These are phyloP conservation scores for Verticillium albo-atrum DNA, from an alignment of 2,329 filamentous ascomycete genomes.

Conservation along the genomic window DNA sequence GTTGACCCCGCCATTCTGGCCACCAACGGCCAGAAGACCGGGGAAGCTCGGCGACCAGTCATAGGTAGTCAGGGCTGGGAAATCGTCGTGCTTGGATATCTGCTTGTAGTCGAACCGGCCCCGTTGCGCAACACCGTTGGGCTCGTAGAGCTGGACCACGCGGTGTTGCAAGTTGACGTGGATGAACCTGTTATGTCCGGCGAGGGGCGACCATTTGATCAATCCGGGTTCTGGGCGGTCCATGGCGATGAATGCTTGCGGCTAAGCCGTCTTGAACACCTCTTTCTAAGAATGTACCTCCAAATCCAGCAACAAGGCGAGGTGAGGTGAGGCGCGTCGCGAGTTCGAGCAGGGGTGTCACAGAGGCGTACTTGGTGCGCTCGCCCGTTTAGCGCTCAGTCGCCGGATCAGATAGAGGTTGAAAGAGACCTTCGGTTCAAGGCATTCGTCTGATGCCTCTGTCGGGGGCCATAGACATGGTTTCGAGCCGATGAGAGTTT, in stretches of 20 bases:
- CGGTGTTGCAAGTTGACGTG: conserved; percentile 62
- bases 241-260: conserved; percentile 29
- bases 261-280: neutral
- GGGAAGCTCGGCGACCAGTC: conserved; percentile 61
- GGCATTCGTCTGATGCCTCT: neutral
- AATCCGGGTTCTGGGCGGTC: conserved; percentile 59
- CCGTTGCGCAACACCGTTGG: conserved; percentile 53
- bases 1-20: conserved; percentile 69
- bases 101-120: conserved; percentile 55
- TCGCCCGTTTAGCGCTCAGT: neutral
- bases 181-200: conserved; percentile 54
- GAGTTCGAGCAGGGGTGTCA: neutral
- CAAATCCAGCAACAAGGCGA: too few relatives aligned
- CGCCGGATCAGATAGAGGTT: neutral
- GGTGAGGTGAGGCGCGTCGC: neutral
- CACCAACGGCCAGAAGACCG: conserved; percentile 70
- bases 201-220: conserved; percentile 62
- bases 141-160: conserved; percentile 58
- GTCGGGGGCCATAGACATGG: neutral
- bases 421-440: neutral
- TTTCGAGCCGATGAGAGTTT: neutral
- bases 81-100: conserved; percentile 56
- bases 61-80: conserved; percentile 60
- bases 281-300: neutral
- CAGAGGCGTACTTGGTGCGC: neutral